These are phyloP conservation scores for Capsicum chinense DNA, from an alignment of 257 asterid genomes.

Conservation along the genomic window DNA sequence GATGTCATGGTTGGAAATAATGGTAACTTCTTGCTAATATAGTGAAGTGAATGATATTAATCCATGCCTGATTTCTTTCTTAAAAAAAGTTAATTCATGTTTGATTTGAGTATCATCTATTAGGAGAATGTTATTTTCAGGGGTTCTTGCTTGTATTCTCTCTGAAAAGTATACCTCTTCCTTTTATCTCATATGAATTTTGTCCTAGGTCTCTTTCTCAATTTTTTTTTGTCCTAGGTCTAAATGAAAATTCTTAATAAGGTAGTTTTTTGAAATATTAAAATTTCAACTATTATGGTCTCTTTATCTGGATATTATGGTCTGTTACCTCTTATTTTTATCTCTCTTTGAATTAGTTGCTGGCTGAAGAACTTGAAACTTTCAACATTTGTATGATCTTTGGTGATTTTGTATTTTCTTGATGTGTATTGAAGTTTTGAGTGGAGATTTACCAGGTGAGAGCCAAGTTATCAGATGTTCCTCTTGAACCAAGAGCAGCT, in stretches of 20 bases:
- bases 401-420: slow-evolving; percentile 27
- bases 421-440: slow-evolving; percentile 30
- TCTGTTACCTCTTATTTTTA: not conserved
- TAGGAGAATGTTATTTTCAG: slow-evolving; percentile 14
- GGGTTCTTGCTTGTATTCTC: not conserved
- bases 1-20: not conserved
- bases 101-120: not conserved
- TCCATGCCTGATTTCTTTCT: not conserved
- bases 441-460: slow-evolving; percentile 57
- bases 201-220: not conserved
- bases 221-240: not conserved
- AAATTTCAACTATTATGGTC: not conserved
- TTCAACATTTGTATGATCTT: not conserved
- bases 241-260: not conserved
- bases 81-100: too few relatives aligned
- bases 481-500: slow-evolving; percentile 48
- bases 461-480: slow-evolving; percentile 42
- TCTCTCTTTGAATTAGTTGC: not conserved
- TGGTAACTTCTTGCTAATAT: not conserved
- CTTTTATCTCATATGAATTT: not conserved
- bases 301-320: not conserved
- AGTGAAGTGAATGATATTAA: slow-evolving; percentile 2
- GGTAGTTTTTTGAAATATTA: not conserved
- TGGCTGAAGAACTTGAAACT: not conserved
- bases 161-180: not conserved